phyloP scores from a whole-genome alignment of 106 monocot genomes.

The Dactylorhiza incarnata region DNA sequence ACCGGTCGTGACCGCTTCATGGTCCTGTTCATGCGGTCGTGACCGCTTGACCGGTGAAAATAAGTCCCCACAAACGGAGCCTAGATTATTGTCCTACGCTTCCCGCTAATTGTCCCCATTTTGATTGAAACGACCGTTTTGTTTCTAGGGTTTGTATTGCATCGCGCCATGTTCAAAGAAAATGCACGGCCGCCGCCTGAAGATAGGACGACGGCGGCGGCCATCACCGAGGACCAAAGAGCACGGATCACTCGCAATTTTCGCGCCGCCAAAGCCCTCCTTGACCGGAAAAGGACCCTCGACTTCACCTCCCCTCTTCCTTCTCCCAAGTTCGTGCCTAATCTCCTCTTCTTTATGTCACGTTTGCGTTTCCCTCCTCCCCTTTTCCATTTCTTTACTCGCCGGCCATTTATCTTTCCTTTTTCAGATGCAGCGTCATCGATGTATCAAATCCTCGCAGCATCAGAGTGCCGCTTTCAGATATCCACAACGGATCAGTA shows the following conservation, averaged over 20 bases:
- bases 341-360: background rate
- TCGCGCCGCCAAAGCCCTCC: conserved; percentile 32
- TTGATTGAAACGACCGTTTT: no score
- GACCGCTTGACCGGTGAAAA: no score
- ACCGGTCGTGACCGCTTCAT: no score
- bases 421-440: conserved; percentile 5
- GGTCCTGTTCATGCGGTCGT: no score
- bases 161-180: conserved; percentile 2
- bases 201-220: background rate
- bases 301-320: background rate
- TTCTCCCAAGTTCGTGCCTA: background rate
- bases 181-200: conserved; percentile 1
- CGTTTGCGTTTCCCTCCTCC: background rate
- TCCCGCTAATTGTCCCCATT: background rate
- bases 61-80: no score
- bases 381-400: background rate
- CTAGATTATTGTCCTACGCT: no score
- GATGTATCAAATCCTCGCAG: conserved; percentile 6
- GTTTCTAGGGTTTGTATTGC: background rate
- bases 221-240: conserved; percentile 18
- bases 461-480: conserved; percentile 15
- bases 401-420: background rate
- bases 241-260: conserved; percentile 32
- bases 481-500: background rate
- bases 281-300: conserved; percentile 35